phyloP scores from a whole-genome alignment of 805 yeast species.

The Cyberlindnera samutprakarnensis region DNA sequence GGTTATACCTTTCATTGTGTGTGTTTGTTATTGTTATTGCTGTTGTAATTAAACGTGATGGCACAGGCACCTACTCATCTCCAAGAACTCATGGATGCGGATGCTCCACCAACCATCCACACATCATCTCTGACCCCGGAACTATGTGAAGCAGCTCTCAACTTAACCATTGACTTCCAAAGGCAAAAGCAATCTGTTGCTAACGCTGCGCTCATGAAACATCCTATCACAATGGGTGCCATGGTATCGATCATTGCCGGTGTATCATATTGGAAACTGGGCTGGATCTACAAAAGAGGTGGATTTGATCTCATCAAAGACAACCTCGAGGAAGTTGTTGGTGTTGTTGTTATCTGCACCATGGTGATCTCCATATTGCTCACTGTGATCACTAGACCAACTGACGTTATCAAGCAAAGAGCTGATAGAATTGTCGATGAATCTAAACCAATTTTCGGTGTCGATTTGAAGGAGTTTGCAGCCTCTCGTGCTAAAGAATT shows the following conservation, averaged over 20 bases:
- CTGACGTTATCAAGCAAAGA: slow-evolving; percentile 40
- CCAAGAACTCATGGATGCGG: slow-evolving; percentile 45
- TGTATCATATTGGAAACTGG: slow-evolving; percentile 11
- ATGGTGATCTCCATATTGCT: slow-evolving; percentile 33
- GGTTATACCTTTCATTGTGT: too few species aligned
- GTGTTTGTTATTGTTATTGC: too few species aligned
- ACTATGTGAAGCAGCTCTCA: slow-evolving; percentile 50
- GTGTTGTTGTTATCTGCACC: slow-evolving; percentile 32
- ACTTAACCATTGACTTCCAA: slow-evolving; percentile 52
- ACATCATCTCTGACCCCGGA: slow-evolving; percentile 47
- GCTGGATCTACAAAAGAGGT: slow-evolving; percentile 8
- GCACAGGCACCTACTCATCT: slow-evolving; percentile 40
- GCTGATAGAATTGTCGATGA: slow-evolving; percentile 31
- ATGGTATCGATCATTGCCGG: slow-evolving; percentile 4
- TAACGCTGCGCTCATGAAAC: slow-evolving; percentile 36
- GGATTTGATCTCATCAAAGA: slow-evolving; percentile 12
- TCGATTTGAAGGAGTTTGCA: slow-evolving; percentile 43
- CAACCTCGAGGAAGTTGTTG: slow-evolving; percentile 15
- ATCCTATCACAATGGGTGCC: slow-evolving; percentile 29
- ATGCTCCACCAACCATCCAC: slow-evolving; percentile 45
- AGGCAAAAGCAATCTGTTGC: slow-evolving; percentile 20
- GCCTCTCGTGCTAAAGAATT: slow-evolving; percentile 18
- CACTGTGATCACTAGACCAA: slow-evolving; percentile 30
- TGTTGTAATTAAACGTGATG: slow-evolving; percentile 1
- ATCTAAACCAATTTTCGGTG: slow-evolving; percentile 38